These are phyloP conservation scores for Camellia sinensis DNA, from an alignment of 148 eudicot genomes.

Conservation along the genomic window DNA sequence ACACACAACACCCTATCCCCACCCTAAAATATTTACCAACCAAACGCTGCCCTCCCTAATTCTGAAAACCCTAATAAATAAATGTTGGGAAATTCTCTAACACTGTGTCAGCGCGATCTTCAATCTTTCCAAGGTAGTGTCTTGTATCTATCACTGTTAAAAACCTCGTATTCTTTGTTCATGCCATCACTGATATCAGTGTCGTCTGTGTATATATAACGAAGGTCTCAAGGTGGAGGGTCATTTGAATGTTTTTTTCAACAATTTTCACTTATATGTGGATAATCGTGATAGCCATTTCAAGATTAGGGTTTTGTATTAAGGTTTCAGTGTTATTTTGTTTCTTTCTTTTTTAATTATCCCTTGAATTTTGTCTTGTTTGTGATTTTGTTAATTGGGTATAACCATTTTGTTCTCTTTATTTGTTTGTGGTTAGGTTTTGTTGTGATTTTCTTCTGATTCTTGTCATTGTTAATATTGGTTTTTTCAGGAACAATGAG, in stretches of 20 bases:
- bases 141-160: background rate
- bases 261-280: background rate
- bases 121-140: background rate
- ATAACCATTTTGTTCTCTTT: background rate
- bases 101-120: background rate
- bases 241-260: background rate
- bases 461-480: slow-evolving; percentile 5
- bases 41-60: background rate
- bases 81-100: background rate
- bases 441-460: background rate
- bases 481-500: slow-evolving; percentile 36
- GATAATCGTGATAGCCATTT: background rate
- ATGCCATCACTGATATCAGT: background rate
- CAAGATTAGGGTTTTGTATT: background rate
- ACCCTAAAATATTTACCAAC: background rate
- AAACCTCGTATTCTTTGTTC: background rate
- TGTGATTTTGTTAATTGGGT: background rate
- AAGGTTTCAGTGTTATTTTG: too few relatives aligned
- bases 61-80: slow-evolving; percentile 2
- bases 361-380: background rate
- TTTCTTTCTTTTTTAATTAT: background rate
- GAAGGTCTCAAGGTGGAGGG: slow-evolving; percentile 1
- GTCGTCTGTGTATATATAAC: background rate
- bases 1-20: background rate
- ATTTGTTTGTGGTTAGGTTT: background rate